A percentile compares a stretch with the other conserved stretches of the same genome.
Conservation (phyloP, 2,329 filamentous ascomycete species). For the Macrophomina pseudophaseolina region DNA sequence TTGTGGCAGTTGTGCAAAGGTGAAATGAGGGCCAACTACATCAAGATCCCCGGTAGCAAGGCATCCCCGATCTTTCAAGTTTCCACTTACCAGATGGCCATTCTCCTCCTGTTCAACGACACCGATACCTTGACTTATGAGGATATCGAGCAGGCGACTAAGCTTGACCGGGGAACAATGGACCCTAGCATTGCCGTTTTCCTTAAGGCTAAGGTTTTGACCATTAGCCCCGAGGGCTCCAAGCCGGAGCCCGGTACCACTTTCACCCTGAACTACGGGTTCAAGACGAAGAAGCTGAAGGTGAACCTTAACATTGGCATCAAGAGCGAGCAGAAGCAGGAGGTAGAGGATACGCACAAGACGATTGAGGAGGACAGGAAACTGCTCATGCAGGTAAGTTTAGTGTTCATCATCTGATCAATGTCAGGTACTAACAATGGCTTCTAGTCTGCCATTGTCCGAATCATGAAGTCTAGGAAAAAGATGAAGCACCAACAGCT, state of each 20-base stretch:
- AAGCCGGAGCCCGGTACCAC: conserved; percentile 79
- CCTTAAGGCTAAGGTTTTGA: conserved; percentile 89
- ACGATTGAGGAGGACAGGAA: conserved; percentile 98
- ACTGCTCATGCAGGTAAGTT: conserved; percentile 88
- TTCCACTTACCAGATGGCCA: conserved; percentile 97
- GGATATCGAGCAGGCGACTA: conserved; percentile 82
- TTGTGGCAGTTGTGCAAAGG: conserved; percentile 98
- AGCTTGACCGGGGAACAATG: conserved; percentile 78
- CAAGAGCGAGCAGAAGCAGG: conserved; percentile 94
- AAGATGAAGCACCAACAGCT: conserved; percentile 97
- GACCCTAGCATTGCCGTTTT: conserved; percentile 87
- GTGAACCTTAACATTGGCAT: conserved; percentile 95
- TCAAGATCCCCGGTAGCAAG: conserved; percentile 73
- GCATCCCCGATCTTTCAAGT: conserved; percentile 96
- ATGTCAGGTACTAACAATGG: conserved; percentile 32
- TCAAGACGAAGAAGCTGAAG: conserved; percentile 98
- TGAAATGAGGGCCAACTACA: conserved; percentile 92
- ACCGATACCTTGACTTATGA: conserved; percentile 83
- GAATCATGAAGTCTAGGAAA: conserved; percentile 99
- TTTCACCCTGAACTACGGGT: conserved; percentile 88
- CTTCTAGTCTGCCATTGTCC: conserved; percentile 89
- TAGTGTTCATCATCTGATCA: neutral
- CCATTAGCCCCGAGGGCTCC: conserved; percentile 70
- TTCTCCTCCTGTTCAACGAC: conserved; percentile 93
- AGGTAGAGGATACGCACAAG: conserved; percentile 97